A percentile compares a stretch with the other conserved stretches of the same genome.
These are phyloP conservation scores for Cicer judaicum DNA, from an alignment of 306 rosid species.

Conservation along the genomic window DNA sequence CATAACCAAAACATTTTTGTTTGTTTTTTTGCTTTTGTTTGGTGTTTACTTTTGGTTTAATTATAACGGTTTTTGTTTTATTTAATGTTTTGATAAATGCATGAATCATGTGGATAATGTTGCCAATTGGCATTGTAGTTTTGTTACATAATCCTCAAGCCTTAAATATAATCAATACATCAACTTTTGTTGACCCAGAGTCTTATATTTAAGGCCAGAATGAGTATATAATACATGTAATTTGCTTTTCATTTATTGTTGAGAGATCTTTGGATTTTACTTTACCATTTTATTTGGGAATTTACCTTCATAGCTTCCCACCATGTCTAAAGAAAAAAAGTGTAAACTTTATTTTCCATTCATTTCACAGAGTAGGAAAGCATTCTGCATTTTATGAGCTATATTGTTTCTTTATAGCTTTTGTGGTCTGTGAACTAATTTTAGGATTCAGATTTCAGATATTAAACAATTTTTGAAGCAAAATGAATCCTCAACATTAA, in stretches of 20 bases:
- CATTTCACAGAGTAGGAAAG: conserved; percentile 26
- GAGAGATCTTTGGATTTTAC: conserved; percentile 29
- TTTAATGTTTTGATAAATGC: conserved; percentile 26
- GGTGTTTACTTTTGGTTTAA: not conserved
- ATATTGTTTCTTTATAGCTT: conserved; percentile 26
- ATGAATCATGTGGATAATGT: conserved; percentile 40
- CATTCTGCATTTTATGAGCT: not conserved
- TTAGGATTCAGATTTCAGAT: conserved; percentile 12
- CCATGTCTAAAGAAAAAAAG: not conserved
- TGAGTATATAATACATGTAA: conserved; percentile 4
- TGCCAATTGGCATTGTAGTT: conserved; percentile 37
- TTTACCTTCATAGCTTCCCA: not conserved
- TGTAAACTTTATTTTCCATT: not conserved
- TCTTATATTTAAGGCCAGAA: too few relatives aligned
- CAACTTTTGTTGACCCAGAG: too few relatives aligned
- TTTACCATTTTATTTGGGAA: not conserved
- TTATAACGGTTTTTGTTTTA: not conserved
- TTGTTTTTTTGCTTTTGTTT: not conserved
- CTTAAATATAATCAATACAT: too few relatives aligned
- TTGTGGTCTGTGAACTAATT: conserved; percentile 14
- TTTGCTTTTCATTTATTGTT: not conserved
- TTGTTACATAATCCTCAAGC: not conserved
- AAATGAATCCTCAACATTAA: conserved; percentile 20
- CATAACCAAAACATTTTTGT: not conserved
- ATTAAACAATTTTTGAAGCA: not conserved